Conservation (phyloP, 306 rosid genomes). For the Oemleria cerasiformis region DNA sequence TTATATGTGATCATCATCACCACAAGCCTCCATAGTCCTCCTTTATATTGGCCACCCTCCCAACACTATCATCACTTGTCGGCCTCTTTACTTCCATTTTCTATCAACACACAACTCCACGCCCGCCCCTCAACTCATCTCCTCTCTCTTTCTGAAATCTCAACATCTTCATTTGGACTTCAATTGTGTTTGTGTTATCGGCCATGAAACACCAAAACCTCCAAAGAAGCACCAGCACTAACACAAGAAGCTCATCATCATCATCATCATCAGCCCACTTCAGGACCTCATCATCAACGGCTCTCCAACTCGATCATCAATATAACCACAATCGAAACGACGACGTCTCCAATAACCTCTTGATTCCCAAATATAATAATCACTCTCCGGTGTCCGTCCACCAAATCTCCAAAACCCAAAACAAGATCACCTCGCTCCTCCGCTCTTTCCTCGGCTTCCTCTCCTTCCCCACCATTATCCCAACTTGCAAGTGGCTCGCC, state of each 20-base stretch:
- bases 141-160: background rate
- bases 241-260: conserved; percentile 30
- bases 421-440: conserved; percentile 47
- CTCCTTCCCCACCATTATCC: conserved; percentile 51
- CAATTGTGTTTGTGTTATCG: too few species aligned
- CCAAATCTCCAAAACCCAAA: conserved; percentile 20
- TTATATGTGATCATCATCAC: conserved; percentile 42
- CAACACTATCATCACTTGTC: conserved; percentile 81
- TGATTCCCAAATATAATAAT: conserved; percentile 23
- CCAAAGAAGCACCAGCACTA: conserved; percentile 44
- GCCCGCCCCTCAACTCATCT: background rate
- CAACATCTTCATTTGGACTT: too few species aligned
- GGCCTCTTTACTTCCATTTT: conserved; percentile 31
- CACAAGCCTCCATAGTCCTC: conserved; percentile 60
- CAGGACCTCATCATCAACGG: conserved; percentile 10
- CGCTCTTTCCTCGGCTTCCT: conserved; percentile 60
- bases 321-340: conserved; percentile 20
- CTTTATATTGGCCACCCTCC: conserved; percentile 61
- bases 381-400: conserved; percentile 29
- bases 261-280: conserved; percentile 40
- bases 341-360: conserved; percentile 44
- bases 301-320: conserved; percentile 2
- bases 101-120: background rate
- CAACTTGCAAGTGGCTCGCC: conserved; percentile 72
- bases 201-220: conserved; percentile 58